Percentiles rank a stretch among this genome's conserved stretches.
phyloP scores from a whole-genome alignment of 331 rosid species.

The Dryas integrifolia region DNA sequence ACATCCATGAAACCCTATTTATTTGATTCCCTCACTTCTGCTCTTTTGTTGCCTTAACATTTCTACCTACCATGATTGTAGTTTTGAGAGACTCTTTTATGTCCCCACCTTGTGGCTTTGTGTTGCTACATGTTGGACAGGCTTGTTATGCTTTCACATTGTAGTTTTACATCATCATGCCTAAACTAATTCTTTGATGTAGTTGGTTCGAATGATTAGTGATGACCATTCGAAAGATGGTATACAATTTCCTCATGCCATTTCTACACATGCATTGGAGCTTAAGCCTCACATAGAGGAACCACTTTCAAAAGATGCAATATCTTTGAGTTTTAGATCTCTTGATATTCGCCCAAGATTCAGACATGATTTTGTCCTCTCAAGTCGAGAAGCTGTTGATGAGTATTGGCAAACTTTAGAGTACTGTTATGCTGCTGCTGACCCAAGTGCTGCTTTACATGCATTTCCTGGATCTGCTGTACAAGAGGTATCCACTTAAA shows the following conservation, averaged over 20 bases:
- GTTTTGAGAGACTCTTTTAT: slow-evolving; percentile 11
- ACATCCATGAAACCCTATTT: neutral
- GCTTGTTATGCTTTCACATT: neutral
- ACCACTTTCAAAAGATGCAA: slow-evolving; percentile 68
- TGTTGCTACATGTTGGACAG: neutral
- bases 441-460: slow-evolving; percentile 66
- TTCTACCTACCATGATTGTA: neutral
- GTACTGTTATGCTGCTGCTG: slow-evolving; percentile 82
- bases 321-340: slow-evolving; percentile 51
- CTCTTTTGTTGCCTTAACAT: neutral
- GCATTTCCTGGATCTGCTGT: slow-evolving; percentile 96
- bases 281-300: slow-evolving; percentile 89
- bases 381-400: slow-evolving; percentile 69
- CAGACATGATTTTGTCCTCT: slow-evolving; percentile 88
- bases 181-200: slow-evolving; percentile 40
- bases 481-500: slow-evolving; percentile 55
- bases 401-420: slow-evolving; percentile 94
- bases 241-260: slow-evolving; percentile 34
- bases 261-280: slow-evolving; percentile 70
- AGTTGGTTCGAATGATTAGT: slow-evolving; percentile 71
- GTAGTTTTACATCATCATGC: slow-evolving; percentile 19
- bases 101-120: neutral
- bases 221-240: slow-evolving; percentile 47
- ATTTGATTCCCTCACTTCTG: slow-evolving; percentile 4
- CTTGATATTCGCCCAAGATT: slow-evolving; percentile 88